phyloP scores from a whole-genome alignment of 1,139 yeast species.

The Suhomyces yuchorum region DNA sequence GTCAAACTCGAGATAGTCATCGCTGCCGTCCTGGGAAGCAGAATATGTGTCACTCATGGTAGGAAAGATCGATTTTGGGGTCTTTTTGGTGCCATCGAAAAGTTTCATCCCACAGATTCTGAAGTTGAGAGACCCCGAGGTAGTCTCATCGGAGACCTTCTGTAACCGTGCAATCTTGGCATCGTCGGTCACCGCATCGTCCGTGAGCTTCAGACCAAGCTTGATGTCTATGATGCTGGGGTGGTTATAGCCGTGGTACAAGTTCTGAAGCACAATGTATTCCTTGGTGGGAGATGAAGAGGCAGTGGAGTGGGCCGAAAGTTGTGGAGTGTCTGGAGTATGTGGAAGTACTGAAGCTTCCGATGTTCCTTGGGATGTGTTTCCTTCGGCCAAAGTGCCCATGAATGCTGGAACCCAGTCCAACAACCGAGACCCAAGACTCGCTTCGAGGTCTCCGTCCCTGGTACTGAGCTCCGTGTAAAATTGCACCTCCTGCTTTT shows the following conservation, averaged over 20 bases:
- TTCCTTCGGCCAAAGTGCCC: slow-evolving; percentile 35
- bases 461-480: slow-evolving; percentile 40
- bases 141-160: slow-evolving; percentile 67
- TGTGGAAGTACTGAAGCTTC: too few relatives aligned
- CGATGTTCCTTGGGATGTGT: neutral
- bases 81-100: slow-evolving; percentile 22
- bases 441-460: slow-evolving; percentile 16
- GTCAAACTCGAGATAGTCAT: slow-evolving; percentile 53
- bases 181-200: slow-evolving; percentile 50
- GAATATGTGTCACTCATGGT: slow-evolving; percentile 18
- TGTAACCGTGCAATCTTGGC: slow-evolving; percentile 66
- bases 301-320: too few relatives aligned
- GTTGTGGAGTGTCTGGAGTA: too few relatives aligned
- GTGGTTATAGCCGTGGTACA: slow-evolving; percentile 56
- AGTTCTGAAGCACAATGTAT: slow-evolving; percentile 74
- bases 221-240: slow-evolving; percentile 86
- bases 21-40: slow-evolving; percentile 20
- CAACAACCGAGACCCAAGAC: slow-evolving; percentile 39
- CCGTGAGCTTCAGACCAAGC: slow-evolving; percentile 72
- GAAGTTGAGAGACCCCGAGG: slow-evolving; percentile 74
- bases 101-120: slow-evolving; percentile 90
- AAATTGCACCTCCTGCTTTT: slow-evolving; percentile 67
- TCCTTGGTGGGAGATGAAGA: slow-evolving; percentile 14
- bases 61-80: slow-evolving; percentile 14
- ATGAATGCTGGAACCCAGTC: slow-evolving; percentile 57